Percentiles rank a stretch among this genome's conserved stretches.
These are phyloP conservation scores for Fraxinus floribunda DNA, from an alignment of 305 asterid species.

Conservation along the genomic window DNA sequence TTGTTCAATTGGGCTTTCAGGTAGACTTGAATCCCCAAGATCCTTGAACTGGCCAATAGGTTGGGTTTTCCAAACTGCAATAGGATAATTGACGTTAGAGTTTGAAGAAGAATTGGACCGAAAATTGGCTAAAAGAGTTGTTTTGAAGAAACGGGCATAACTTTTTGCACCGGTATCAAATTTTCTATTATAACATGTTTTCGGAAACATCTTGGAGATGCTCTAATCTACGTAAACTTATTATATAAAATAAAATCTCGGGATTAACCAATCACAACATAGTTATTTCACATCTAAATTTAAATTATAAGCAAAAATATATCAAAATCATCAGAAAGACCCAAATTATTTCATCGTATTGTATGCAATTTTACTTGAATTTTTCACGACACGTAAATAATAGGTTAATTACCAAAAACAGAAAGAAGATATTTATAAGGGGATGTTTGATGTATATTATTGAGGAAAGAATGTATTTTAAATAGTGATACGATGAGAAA, in stretches of 20 bases:
- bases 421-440: neutral
- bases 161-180: too few relatives aligned
- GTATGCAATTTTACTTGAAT: neutral
- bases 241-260: neutral
- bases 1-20: conserved; percentile 66
- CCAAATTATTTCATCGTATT: neutral
- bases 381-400: conserved; percentile 3
- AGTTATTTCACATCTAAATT: conserved; percentile 12
- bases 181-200: too few relatives aligned
- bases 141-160: too few relatives aligned
- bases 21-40: conserved; percentile 56
- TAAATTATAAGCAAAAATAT: conserved; percentile 5
- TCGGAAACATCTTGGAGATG: too few relatives aligned
- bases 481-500: too few relatives aligned
- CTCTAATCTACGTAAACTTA: neutral
- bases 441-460: too few relatives aligned
- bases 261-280: conserved; percentile 6
- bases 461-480: too few relatives aligned
- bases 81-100: too few relatives aligned
- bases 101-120: too few relatives aligned
- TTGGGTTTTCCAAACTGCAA: too few relatives aligned
- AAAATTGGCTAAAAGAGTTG: too few relatives aligned
- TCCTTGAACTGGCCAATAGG: conserved; percentile 75
- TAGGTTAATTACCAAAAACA: neutral
- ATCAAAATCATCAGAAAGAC: conserved; percentile 11